Evolutionary conservation across 164 flowering plant genomes (phyloP), one percentile per base, ranked within the genome.

Genomic region (Piper longum): DNA sequence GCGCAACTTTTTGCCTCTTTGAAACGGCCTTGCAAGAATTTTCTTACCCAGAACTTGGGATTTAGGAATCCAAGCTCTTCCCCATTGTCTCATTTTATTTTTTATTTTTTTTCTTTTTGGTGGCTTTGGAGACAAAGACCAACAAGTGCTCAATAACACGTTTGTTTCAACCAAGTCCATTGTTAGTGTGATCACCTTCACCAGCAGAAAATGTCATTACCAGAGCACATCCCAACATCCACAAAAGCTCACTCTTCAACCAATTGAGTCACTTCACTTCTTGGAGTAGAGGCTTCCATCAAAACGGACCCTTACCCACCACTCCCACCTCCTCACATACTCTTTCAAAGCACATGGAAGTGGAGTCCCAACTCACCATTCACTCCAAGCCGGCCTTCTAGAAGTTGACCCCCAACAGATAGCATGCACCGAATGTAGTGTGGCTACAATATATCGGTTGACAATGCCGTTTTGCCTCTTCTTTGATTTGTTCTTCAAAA

Each of bases 341-440:
- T 48, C 52, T 48, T 48, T 48, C 14, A 14, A 48, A 48, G 14
- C 36, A 48, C 52, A 5, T 26, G 41, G 36, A 12, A 36, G 60
- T 57, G 60, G 60, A 26, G 60, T 36, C 60, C 14, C 60, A 57
- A 57, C 60, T 57, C 26, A 48, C 8, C 14, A 48, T 14, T 48
- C 52, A 1, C 12, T 48, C 60, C 18, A 57, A 57, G 41, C 60
- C 41, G 9, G 12, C 16, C 60, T 57, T 57, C 60, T 57, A 57
- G 60, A 57, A 57, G 60, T 57, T 57, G 60, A 57, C 60, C 14
- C 60, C 36, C 41, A 26, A 48, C 52, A 48, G 14, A 26, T 26
- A 48, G 1, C 12, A 48, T 5, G 52, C 12, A 48, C 52, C 52
- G 7, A 2, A 8, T 26, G 52, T 48, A 48, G 52, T 48, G 52